Evolutionary conservation across 2,329 filamentous ascomycete genomes (phyloP).

Genomic region (Raffaelea albimanens): DNA sequence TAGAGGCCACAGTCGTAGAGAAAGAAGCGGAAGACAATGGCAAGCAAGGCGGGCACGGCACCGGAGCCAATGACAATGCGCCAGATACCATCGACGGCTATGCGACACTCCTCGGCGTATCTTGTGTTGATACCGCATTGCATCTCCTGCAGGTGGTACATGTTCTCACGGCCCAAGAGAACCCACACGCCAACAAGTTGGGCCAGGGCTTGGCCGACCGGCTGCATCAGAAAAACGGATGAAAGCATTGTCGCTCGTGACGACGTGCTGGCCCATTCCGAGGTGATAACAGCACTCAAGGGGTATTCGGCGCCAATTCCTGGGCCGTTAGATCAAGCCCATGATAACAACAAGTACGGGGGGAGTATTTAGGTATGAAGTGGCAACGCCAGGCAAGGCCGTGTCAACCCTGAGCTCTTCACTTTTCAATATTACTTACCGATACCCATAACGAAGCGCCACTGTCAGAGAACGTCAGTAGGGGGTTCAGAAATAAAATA

Average conservation of each 20-base stretch:
- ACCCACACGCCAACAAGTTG: constrained; percentile 51
- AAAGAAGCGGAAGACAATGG: constrained; percentile 57
- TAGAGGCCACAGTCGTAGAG: constrained; percentile 59
- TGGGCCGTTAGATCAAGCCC: constrained; percentile 13
- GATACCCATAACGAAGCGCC: constrained; percentile 45
- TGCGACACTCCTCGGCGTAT: constrained; percentile 34
- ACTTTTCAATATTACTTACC: no score
- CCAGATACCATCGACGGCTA: constrained; percentile 52
- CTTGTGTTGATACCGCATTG: constrained; percentile 37
- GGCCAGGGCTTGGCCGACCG: constrained; percentile 55
- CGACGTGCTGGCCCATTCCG: constrained; percentile 54
- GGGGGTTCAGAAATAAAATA: not conserved
- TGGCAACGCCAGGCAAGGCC: no score
- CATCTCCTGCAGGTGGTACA: constrained; percentile 30
- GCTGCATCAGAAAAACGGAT: constrained; percentile 60
- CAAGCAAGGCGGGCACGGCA: constrained; percentile 52
- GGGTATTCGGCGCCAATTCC: constrained; percentile 63
- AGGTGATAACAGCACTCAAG: constrained; percentile 56
- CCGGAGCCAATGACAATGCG: constrained; percentile 58
- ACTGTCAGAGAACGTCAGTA: constrained; percentile 18
- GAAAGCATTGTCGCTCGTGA: constrained; percentile 61
- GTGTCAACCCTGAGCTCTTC: no score
- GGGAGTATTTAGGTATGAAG: no score
- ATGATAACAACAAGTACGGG: no score
- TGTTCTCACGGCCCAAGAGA: constrained; percentile 33